Conservation (phyloP, 2,329 filamentous ascomycete species). For the Exophiala aquamarina region DNA sequence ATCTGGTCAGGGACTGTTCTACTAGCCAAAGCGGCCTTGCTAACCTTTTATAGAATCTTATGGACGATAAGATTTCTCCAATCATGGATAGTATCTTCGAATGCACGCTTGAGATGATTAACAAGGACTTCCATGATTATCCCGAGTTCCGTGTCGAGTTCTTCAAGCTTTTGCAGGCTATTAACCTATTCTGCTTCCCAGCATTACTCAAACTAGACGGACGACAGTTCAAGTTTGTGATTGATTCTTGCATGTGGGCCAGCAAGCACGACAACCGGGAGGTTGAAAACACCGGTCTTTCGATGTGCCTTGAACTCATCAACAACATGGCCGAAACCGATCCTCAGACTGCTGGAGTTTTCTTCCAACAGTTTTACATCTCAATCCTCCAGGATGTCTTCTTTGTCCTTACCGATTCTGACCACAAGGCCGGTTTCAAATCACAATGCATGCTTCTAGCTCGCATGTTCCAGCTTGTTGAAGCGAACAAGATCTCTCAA, state of each 20-base stretch:
- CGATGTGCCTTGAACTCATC: conserved; percentile 97
- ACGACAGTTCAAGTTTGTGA: conserved; percentile 98
- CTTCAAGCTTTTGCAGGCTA: conserved; percentile 92
- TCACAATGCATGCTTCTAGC: conserved; percentile 91
- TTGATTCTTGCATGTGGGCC: conserved; percentile 99
- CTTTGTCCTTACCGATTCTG: conserved; percentile 94
- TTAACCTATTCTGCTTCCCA: conserved; percentile 97
- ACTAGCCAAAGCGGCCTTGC: conserved; percentile 26
- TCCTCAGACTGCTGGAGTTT: conserved; percentile 79
- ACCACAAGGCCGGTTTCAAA: conserved; percentile 99
- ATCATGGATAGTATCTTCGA: conserved; percentile 99
- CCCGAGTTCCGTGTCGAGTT: conserved; percentile 99
- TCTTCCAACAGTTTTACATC: conserved; percentile 98
- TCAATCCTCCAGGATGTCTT: conserved; percentile 96
- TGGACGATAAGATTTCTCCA: conserved; percentile 96
- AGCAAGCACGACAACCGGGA: conserved; percentile 99
- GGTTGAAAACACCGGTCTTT: conserved; percentile 91
- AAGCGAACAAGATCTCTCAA: conserved; percentile 83
- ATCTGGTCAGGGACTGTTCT: conserved; percentile 44
- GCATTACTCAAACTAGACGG: conserved; percentile 91
- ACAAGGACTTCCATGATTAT: conserved; percentile 99
- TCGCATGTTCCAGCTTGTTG: conserved; percentile 95
- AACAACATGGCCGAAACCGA: conserved; percentile 97
- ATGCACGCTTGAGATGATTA: conserved; percentile 99
- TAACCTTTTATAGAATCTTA: conserved; percentile 66